These are phyloP conservation scores for Cutaneotrichosporon arboriforme DNA, from an alignment of 1,284 basidiomycete species.

Conservation along the genomic window DNA sequence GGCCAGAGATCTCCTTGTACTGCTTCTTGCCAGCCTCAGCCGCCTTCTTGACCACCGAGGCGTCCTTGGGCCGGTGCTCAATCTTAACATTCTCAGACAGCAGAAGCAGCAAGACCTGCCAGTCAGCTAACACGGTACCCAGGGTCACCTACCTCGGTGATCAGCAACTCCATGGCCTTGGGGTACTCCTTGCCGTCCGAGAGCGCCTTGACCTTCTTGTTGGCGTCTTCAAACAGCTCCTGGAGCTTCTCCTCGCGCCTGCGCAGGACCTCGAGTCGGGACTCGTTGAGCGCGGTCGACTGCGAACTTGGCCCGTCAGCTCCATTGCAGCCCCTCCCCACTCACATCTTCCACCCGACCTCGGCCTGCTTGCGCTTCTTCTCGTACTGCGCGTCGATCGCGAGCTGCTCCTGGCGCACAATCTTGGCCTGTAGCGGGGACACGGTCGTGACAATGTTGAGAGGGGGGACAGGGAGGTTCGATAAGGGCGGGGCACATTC, in stretches of 20 bases:
- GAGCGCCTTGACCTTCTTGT: slow-evolving; percentile 60
- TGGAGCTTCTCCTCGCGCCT: slow-evolving; percentile 88
- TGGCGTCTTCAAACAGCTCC: slow-evolving; percentile 74
- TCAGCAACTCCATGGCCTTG: slow-evolving; percentile 70
- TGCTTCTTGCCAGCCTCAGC: slow-evolving; percentile 28
- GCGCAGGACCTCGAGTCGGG: slow-evolving; percentile 84
- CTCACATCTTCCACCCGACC: slow-evolving; percentile 90
- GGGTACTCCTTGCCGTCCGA: slow-evolving; percentile 67
- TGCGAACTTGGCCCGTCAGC: slow-evolving; percentile 64
- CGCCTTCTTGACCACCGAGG: slow-evolving; percentile 35
- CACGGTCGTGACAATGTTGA: not conserved
- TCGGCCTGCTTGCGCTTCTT: slow-evolving; percentile 91
- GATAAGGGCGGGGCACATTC: not conserved
- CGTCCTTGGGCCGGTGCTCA: slow-evolving; percentile 42
- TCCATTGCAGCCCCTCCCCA: slow-evolving; percentile 5
- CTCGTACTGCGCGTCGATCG: slow-evolving; percentile 85
- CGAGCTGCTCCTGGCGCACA: slow-evolving; percentile 85
- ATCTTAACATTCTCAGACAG: slow-evolving; percentile 61
- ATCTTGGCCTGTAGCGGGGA: slow-evolving; percentile 68
- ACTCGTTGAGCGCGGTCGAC: slow-evolving; percentile 93
- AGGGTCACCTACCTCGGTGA: slow-evolving; percentile 62
- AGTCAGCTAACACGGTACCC: not conserved
- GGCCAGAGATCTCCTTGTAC: slow-evolving; percentile 58
- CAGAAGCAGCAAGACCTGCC: slow-evolving; percentile 55
- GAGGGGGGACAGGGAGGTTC: not conserved